Conservation (phyloP, 768 basidiomycete species). For the Peribolospora baueri region DNA sequence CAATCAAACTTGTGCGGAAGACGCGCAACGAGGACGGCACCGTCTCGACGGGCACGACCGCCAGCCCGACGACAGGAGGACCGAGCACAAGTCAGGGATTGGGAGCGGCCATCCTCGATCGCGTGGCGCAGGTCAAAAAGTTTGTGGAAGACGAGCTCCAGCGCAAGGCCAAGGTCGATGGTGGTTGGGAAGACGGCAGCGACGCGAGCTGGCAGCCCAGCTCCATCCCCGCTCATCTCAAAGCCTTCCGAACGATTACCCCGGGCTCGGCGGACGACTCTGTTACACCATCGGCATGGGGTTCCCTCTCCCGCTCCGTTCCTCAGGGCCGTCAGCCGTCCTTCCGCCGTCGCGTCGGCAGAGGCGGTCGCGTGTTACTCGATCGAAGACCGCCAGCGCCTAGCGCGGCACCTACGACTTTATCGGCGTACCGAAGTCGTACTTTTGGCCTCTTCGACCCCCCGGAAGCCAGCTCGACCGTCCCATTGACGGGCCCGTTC, state of each 20-base stretch:
- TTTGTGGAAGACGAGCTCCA: slow-evolving; percentile 38
- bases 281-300: slow-evolving; percentile 13
- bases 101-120: slow-evolving; percentile 26
- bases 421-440: no score
- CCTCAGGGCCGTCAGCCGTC: slow-evolving; percentile 19
- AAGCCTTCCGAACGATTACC: slow-evolving; percentile 16
- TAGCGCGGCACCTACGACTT: no score
- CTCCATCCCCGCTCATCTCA: slow-evolving; percentile 31
- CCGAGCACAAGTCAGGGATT: no score
- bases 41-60: slow-evolving; percentile 18
- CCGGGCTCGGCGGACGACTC: no score
- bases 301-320: slow-evolving; percentile 43
- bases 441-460: background rate
- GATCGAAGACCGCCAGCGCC: slow-evolving; percentile 28
- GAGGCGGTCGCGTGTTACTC: slow-evolving; percentile 51
- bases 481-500: background rate
- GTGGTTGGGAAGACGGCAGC: slow-evolving; percentile 63
- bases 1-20: slow-evolving; percentile 4
- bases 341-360: slow-evolving; percentile 51
- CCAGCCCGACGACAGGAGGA: slow-evolving; percentile 19
- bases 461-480: background rate
- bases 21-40: background rate
- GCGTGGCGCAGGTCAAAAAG: slow-evolving; percentile 33
- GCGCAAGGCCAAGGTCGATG: slow-evolving; percentile 45
- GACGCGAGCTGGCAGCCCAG: slow-evolving; percentile 50